These are phyloP conservation scores for Candida taoyuanica DNA, from an alignment of 805 yeast species.

Conservation along the genomic window DNA sequence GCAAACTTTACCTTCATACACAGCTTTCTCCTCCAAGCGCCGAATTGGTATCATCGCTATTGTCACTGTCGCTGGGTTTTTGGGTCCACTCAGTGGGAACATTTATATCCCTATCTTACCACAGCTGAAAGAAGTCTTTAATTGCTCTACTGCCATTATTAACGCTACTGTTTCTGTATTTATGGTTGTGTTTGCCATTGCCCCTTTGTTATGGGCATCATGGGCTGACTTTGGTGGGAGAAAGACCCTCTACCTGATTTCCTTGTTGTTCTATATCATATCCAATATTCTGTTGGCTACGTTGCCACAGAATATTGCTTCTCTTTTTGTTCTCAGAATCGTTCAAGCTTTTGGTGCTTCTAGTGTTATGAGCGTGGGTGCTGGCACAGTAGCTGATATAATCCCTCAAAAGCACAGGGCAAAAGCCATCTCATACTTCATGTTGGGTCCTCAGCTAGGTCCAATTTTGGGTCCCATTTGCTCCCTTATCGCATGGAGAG, in stretches of 20 bases:
- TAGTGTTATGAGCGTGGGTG: constrained; percentile 86
- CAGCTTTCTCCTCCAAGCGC: constrained; percentile 32
- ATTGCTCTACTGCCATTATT: constrained; percentile 38
- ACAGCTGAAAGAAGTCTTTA: constrained; percentile 36
- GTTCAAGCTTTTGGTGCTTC: constrained; percentile 84
- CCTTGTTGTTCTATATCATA: constrained; percentile 51
- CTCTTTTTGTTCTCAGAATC: constrained; percentile 58
- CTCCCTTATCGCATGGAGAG: constrained; percentile 64
- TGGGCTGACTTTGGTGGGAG: constrained; percentile 58
- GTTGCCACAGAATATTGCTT: constrained; percentile 60
- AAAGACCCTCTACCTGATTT: constrained; percentile 56
- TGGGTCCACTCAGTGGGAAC: constrained; percentile 56
- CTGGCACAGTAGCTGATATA: constrained; percentile 83
- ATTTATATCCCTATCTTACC: constrained; percentile 54
- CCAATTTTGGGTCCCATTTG: constrained; percentile 82
- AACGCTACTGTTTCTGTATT: constrained; percentile 56
- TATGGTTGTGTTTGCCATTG: constrained; percentile 51
- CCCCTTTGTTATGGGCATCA: constrained; percentile 53
- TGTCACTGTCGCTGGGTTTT: constrained; percentile 45
- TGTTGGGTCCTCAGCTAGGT: constrained; percentile 83
- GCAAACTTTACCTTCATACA: constrained; percentile 21
- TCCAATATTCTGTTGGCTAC: constrained; percentile 64
- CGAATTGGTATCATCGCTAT: constrained; percentile 32
- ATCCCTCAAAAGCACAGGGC: constrained; percentile 67
- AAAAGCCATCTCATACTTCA: constrained; percentile 75